phyloP scores from a whole-genome alignment of 768 basidiomycete species.

The Sarcodon aspratus region DNA sequence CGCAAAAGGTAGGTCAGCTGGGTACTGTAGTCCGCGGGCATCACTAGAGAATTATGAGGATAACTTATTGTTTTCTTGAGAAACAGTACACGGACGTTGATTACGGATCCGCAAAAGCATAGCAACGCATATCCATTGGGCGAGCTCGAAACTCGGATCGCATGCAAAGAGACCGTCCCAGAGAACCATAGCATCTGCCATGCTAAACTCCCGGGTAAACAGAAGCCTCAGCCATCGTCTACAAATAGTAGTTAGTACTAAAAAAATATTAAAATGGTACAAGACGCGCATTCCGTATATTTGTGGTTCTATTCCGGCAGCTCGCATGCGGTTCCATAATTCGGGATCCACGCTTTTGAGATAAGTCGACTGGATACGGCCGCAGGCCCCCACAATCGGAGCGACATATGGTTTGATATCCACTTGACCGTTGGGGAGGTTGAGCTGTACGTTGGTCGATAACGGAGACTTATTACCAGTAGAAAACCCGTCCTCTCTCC shows the following conservation, averaged over 20 bases:
- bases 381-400: constrained; percentile 80
- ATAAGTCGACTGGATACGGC: constrained; percentile 62
- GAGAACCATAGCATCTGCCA: constrained; percentile 72
- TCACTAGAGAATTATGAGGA: constrained; percentile 39
- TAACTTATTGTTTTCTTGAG: background rate
- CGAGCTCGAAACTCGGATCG: constrained; percentile 66
- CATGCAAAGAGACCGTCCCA: constrained; percentile 96
- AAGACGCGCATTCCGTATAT: constrained; percentile 84
- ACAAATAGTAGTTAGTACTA: constrained; percentile 4
- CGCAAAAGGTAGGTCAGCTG: constrained; percentile 79
- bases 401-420: constrained; percentile 59
- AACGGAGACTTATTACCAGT: constrained; percentile 21
- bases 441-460: constrained; percentile 32
- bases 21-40: constrained; percentile 76
- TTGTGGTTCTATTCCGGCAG: constrained; percentile 85
- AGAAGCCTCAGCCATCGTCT: constrained; percentile 92
- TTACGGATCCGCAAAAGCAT: constrained; percentile 95
- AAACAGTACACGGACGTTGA: constrained; percentile 43
- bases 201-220: constrained; percentile 85
- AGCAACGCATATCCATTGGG: constrained; percentile 83
- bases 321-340: constrained; percentile 65
- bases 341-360: constrained; percentile 73
- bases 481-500: constrained; percentile 20
- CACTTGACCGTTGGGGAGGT: constrained; percentile 30
- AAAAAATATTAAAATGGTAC: background rate